Conservation (phyloP, 1,284 basidiomycete genomes). For the Puccinia polysora region DNA sequence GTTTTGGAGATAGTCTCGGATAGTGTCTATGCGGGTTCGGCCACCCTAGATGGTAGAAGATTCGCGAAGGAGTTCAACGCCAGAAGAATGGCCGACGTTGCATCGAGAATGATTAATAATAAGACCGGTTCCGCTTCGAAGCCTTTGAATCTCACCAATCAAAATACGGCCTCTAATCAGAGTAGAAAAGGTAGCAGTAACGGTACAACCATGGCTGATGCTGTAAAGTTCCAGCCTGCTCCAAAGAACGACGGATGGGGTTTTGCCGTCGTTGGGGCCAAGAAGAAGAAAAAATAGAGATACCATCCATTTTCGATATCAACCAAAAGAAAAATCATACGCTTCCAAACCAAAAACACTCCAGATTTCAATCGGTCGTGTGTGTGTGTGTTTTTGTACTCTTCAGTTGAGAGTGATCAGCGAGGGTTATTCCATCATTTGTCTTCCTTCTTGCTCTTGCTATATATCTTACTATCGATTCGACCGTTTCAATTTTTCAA, state of each 20-base stretch:
- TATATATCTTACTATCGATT: too few relatives aligned
- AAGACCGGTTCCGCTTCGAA: too few relatives aligned
- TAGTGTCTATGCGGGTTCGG: constrained; percentile 77
- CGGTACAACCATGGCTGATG: constrained; percentile 32
- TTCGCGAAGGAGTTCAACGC: constrained; percentile 87
- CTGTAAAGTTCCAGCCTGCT: constrained; percentile 33
- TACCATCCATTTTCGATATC: neutral
- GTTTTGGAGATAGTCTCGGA: constrained; percentile 53
- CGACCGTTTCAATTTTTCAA: too few relatives aligned
- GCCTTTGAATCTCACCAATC: too few relatives aligned
- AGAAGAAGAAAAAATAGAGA: constrained; percentile 40
- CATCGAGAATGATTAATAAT: neutral
- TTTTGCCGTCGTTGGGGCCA: constrained; percentile 34
- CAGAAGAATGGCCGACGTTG: constrained; percentile 33
- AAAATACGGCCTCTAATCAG: neutral
- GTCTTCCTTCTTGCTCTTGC: too few relatives aligned
- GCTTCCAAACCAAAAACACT: too few relatives aligned
- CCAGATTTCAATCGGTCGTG: too few relatives aligned
- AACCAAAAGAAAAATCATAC: too few relatives aligned
- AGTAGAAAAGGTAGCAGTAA: neutral
- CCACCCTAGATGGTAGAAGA: constrained; percentile 86
- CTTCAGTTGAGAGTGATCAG: too few relatives aligned
- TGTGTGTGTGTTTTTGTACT: too few relatives aligned
- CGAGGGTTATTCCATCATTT: too few relatives aligned
- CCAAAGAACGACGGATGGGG: constrained; percentile 41